Evolutionary conservation across 2,329 filamentous ascomycete genomes (phyloP).

Genomic region (Trichoderma hamatum): DNA sequence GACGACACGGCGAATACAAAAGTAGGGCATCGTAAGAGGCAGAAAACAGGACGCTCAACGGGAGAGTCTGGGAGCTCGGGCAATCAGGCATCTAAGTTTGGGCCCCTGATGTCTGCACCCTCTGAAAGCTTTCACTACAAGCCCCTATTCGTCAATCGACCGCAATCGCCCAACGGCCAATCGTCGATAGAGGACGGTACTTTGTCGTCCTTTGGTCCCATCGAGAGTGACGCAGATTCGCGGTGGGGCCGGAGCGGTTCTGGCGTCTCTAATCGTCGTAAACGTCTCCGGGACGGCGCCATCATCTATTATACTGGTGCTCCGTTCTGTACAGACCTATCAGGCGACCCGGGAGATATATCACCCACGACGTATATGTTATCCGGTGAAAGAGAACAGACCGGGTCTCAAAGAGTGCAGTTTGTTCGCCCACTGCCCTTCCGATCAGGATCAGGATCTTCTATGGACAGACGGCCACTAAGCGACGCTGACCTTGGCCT

Average conservation of each 20-base stretch:
- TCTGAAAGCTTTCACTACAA: conserved; percentile 64
- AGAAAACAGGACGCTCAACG: conserved; percentile 44
- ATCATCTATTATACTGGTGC: conserved; percentile 84
- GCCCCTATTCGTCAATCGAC: conserved; percentile 61
- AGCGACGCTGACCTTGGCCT: conserved; percentile 41
- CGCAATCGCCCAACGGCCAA: conserved; percentile 50
- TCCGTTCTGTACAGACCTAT: conserved; percentile 79
- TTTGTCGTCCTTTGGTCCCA: conserved; percentile 51
- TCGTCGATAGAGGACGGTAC: conserved; percentile 55
- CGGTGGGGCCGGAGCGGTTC: conserved; percentile 53
- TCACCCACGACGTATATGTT: conserved; percentile 54
- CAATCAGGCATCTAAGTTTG: conserved; percentile 47
- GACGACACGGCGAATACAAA: conserved; percentile 53
- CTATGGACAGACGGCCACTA: conserved; percentile 53
- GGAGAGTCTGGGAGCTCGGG: conserved; percentile 42
- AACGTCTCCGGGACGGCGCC: conserved; percentile 66
- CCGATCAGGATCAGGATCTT: conserved; percentile 56
- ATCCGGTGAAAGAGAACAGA: conserved; percentile 46
- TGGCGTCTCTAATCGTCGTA: conserved; percentile 52
- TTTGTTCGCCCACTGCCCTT: conserved; percentile 36
- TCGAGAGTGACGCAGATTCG: conserved; percentile 54
- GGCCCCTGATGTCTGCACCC: conserved; percentile 43
- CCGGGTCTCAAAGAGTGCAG: conserved; percentile 27
- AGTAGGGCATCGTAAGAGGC: conserved; percentile 49
- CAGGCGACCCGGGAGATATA: conserved; percentile 61